Base-by-base conservation (phyloP, 75 land plant genomes). In the Pinus tabuliformis region DNA sequence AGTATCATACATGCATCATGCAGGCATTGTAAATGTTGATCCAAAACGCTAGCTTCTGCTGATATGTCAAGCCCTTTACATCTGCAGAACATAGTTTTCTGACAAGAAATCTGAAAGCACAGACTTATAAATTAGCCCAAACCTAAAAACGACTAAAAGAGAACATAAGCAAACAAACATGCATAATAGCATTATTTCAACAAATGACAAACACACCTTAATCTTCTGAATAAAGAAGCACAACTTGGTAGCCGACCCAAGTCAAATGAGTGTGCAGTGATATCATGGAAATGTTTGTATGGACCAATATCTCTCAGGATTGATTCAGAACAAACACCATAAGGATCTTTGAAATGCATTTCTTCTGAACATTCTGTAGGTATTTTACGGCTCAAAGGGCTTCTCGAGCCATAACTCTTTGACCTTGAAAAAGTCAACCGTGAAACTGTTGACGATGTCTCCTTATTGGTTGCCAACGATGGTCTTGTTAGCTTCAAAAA, bases 31-130 rank as follows among this genome's bases (percentile, higher is more conserved):
- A 94, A 14, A 84, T 83, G 76, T 92, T 94, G 20, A 94, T 94
- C 97, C 97, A 94, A 68, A 94, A 94, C 30, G 97, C 92, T 26
- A 94, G 87, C 91, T 92, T 94, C 77, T 94, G 91, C 52, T 86
- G 91, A 83, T 90, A 93, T 16, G 76, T 82, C 59, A 94, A 83
- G 60, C 84, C 84, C 57, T 73, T 59, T 49, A 94, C 59, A 45
- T 87, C 90, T 60, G 90, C 88, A 6, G 74, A 42, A 20, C 80
- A 76, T 58, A 94, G 88, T 88, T 87, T 92, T 56, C 66, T 82
- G 24, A 94, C 73, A 7, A 94, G 76, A 24, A 77, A 5, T 76
- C 94, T 93, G 87, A 66, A 73, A 21, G 56, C 22, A 20, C 62
- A 68, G 13, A 0, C 49, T 6, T 68, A 8, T 18, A 49, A 42